Evolutionary conservation across 2,329 filamentous ascomycete species (phyloP).

Genomic region (Phyllosticta capitalensis): DNA sequence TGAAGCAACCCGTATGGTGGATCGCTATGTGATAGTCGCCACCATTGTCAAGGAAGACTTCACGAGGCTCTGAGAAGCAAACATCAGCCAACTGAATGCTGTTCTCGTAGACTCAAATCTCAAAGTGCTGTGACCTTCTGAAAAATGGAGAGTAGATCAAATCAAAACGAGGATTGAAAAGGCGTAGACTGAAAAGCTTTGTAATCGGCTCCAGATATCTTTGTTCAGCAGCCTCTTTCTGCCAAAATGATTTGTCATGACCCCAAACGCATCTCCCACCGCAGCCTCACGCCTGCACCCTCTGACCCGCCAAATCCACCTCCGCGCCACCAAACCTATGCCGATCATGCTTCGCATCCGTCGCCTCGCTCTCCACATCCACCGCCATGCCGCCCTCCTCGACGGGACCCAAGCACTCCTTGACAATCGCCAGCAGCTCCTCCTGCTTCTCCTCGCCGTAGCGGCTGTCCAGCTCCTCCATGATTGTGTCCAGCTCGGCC

Average conservation of each 20-base stretch:
- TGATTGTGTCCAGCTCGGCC: slow-evolving; percentile 24
- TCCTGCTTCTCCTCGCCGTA: slow-evolving; percentile 23
- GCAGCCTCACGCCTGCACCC: neutral
- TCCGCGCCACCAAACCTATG: neutral
- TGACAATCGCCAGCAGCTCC: slow-evolving; percentile 21
- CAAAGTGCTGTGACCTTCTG: too few species aligned
- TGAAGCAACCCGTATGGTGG: neutral
- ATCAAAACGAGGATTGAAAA: neutral
- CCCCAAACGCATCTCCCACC: neutral
- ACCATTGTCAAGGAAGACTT: neutral
- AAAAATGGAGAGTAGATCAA: neutral
- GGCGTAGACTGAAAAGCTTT: too few species aligned
- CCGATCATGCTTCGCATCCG: slow-evolving; percentile 5
- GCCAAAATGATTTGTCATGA: neutral
- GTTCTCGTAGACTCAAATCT: neutral
- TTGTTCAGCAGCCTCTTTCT: neutral
- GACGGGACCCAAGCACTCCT: slow-evolving; percentile 19
- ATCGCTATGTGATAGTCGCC: neutral
- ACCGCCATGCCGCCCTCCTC: slow-evolving; percentile 19
- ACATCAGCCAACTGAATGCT: neutral
- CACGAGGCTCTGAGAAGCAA: neutral
- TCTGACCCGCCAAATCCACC: slow-evolving; percentile 1
- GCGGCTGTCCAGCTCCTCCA: slow-evolving; percentile 26
- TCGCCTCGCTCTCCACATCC: slow-evolving; percentile 18
- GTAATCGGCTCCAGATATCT: too few species aligned